These are phyloP conservation scores for Panus rudis DNA, from an alignment of 768 basidiomycete genomes.

Conservation along the genomic window DNA sequence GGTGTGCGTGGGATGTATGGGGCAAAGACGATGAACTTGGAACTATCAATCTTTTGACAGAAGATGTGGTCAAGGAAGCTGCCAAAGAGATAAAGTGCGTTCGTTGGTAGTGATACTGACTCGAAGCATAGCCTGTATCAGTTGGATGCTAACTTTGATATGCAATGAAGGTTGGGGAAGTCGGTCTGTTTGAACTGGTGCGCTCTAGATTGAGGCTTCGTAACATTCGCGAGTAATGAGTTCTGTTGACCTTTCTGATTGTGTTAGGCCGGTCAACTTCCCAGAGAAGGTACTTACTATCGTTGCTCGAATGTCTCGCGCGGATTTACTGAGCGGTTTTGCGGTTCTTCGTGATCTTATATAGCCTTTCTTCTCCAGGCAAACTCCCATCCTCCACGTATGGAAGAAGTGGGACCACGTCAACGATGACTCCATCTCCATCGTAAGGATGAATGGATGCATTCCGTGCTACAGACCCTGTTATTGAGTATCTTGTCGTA, in stretches of 20 bases:
- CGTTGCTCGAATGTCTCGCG: background rate
- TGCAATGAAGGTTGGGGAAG: conserved; percentile 38
- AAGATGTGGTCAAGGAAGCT: conserved; percentile 51
- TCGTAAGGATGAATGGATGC: conserved; percentile 9
- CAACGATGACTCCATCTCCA: conserved; percentile 19
- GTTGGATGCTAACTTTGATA: background rate
- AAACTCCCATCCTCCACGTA: conserved; percentile 44
- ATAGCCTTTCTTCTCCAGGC: conserved; percentile 53
- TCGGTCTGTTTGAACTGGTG: conserved; percentile 59
- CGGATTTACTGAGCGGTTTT: too few relatives aligned
- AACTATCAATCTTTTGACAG: conserved; percentile 59
- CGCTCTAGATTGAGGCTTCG: conserved; percentile 14
- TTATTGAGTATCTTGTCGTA: background rate
- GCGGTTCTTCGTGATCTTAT: too few relatives aligned
- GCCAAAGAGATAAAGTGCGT: conserved; percentile 52
- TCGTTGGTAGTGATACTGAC: background rate
- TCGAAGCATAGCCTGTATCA: too few relatives aligned
- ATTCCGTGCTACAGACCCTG: background rate
- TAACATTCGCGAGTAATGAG: background rate
- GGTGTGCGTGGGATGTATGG: conserved; percentile 69
- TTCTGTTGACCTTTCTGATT: background rate
- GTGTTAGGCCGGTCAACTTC: conserved; percentile 56
- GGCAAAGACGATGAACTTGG: conserved; percentile 60
- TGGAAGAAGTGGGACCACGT: conserved; percentile 16
- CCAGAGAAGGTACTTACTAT: conserved; percentile 44